phyloP scores from a whole-genome alignment of 1,284 basidiomycete species.

The Marasmius fiardii region DNA sequence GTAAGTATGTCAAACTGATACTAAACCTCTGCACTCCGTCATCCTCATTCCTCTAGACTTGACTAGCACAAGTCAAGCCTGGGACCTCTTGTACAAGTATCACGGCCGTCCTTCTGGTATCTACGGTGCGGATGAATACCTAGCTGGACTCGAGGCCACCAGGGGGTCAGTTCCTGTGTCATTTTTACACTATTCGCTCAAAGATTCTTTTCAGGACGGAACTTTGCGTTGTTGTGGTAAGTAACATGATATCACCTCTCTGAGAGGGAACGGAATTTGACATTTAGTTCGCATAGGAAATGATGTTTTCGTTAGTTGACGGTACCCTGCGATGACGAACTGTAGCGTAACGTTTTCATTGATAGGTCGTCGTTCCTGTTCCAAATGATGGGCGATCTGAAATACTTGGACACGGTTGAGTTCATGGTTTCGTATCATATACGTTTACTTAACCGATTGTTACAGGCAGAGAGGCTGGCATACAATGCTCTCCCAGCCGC shows the following conservation, averaged over 20 bases:
- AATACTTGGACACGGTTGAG: slow-evolving; percentile 49
- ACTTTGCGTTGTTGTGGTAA: slow-evolving; percentile 54
- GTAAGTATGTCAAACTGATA: slow-evolving; percentile 22
- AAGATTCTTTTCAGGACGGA: slow-evolving; percentile 43
- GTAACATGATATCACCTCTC: slow-evolving; percentile 18
- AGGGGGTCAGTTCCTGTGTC: slow-evolving; percentile 41
- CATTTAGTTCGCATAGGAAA: slow-evolving; percentile 38
- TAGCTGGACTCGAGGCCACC: slow-evolving; percentile 50
- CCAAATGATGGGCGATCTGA: slow-evolving; percentile 54
- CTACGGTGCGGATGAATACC: slow-evolving; percentile 56
- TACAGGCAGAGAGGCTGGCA: slow-evolving; percentile 53
- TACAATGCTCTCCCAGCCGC: slow-evolving; percentile 58
- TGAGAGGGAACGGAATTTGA: slow-evolving; percentile 24
- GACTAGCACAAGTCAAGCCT: slow-evolving; percentile 47
- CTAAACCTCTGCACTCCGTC: background rate
- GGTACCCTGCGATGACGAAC: background rate
- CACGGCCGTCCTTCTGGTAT: slow-evolving; percentile 60
- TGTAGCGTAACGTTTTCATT: background rate
- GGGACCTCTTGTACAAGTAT: slow-evolving; percentile 58
- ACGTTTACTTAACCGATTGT: background rate
- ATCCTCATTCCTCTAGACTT: slow-evolving; percentile 34
- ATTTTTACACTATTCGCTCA: background rate
- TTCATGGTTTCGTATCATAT: background rate
- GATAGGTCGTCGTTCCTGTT: slow-evolving; percentile 51
- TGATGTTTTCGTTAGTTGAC: slow-evolving; percentile 53